phyloP scores from a whole-genome alignment of 2,329 filamentous ascomycete genomes.

The Juglanconis juglandina region DNA sequence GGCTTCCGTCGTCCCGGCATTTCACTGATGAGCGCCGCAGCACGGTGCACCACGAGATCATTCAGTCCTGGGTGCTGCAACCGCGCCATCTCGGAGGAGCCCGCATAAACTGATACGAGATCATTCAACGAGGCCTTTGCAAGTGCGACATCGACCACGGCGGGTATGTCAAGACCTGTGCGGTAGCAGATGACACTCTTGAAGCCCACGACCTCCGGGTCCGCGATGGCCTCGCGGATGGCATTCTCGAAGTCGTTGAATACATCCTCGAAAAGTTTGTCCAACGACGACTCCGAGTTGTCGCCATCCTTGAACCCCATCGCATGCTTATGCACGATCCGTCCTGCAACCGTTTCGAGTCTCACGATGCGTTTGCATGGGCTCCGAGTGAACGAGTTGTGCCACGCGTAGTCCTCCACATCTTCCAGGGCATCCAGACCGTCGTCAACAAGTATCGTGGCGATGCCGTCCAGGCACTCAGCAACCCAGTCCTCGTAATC shows the following conservation, averaged over 20 bases:
- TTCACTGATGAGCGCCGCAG: constrained; percentile 56
- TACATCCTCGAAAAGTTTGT: constrained; percentile 39
- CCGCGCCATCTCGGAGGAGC: constrained; percentile 40
- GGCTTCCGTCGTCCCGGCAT: constrained; percentile 55
- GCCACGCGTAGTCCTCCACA: constrained; percentile 60
- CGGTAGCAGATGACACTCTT: constrained; percentile 82
- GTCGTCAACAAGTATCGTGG: constrained; percentile 76
- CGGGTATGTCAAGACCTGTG: constrained; percentile 63
- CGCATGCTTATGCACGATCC: constrained; percentile 50
- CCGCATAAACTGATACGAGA: constrained; percentile 32
- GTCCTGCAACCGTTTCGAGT: constrained; percentile 69
- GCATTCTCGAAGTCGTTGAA: constrained; percentile 40
- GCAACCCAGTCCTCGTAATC: constrained; percentile 55
- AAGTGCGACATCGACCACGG: constrained; percentile 38
- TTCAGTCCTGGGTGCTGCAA: constrained; percentile 65
- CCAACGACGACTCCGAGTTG: constrained; percentile 37
- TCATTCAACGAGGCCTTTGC: constrained; percentile 36
- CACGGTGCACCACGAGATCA: constrained; percentile 63
- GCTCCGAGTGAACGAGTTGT: constrained; percentile 61
- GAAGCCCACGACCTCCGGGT: constrained; percentile 71
- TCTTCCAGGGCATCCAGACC: constrained; percentile 57
- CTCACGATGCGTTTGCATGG: constrained; percentile 71
- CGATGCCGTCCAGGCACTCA: constrained; percentile 67
- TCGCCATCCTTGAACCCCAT: constrained; percentile 33
- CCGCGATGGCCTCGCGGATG: constrained; percentile 56